Base-by-base conservation (phyloP, 164 flowering plant genomes). In the Magnolia officinalis region DNA sequence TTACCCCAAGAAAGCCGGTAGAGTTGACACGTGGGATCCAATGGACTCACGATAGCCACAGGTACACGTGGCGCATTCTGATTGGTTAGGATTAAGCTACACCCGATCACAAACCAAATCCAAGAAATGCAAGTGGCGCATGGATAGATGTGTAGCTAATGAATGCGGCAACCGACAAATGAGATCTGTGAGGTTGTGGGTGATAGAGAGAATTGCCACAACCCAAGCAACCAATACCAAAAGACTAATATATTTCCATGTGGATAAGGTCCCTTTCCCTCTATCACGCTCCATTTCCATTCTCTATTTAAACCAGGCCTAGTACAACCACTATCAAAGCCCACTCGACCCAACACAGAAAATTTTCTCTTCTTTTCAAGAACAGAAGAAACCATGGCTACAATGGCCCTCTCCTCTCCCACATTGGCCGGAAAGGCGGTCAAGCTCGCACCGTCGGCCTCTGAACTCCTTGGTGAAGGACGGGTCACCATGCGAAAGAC, bases 351-450 rank as follows among this genome's bases (percentile, higher is more conserved):
- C n/a, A 59, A 59, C 63, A 8, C 63, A 19, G 19, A 0, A 14
- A 59, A 59, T 4, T 0, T 37, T 37, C 45, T 37, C 45, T 37
- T 37, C 16, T 4, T 19, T 59, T 13, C 11, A 59, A 14, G n/a
- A 59, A 19, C n/a, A 59, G 19, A 59, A 59, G 63, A 20, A 52
- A 29, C 49, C 24, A 76, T 76, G 78, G 78, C 74, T 0, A 70
- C 78, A 21, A 76, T 76, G 78, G 73, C 78, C 8, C 78, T 76
- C 49, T 70, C 78, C 78, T 75, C 78, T 45, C 78, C 73, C 16
- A 18, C 79, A 50, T n/a, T 77, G 58, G 74, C 79, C 52, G 69
- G 79, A 31, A 55, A 29, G 78, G 72, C 73, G 18, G 50, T 75
- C 73, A 68, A 68, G 9, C 55, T 75, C 1, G 73, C 65, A 0